Evolutionary conservation across 2,329 filamentous ascomycete genomes (phyloP).

Genomic region (Trichoderma breve): DNA sequence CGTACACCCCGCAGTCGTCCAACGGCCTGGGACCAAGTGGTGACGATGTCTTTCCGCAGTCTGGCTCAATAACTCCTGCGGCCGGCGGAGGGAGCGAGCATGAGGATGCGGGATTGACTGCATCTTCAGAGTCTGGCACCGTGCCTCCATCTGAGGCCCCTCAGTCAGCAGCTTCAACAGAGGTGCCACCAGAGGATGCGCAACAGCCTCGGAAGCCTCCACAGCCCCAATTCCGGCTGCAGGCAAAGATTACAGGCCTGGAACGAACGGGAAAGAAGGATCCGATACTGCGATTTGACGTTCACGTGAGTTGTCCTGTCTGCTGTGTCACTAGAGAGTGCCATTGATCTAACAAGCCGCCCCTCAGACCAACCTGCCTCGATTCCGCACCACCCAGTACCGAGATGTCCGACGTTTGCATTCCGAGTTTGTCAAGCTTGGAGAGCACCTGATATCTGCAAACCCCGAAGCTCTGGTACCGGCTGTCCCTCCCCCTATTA

Average conservation of each 20-base stretch:
- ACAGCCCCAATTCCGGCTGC: constrained; percentile 75
- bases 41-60: constrained; percentile 44
- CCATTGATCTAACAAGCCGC: background rate
- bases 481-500: constrained; percentile 89
- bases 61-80: constrained; percentile 46
- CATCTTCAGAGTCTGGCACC: constrained; percentile 21
- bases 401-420: constrained; percentile 94
- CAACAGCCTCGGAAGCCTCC: constrained; percentile 56
- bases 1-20: constrained; percentile 42
- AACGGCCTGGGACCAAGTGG: constrained; percentile 43
- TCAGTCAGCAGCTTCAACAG: constrained; percentile 24
- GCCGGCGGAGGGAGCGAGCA: constrained; percentile 44
- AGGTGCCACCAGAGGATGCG: constrained; percentile 33
- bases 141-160: constrained; percentile 29
- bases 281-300: constrained; percentile 89
- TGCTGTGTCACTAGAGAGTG: background rate
- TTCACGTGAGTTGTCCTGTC: constrained; percentile 65
- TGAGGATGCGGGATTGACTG: constrained; percentile 32
- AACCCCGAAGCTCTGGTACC: constrained; percentile 95
- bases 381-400: constrained; percentile 96
- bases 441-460: constrained; percentile 92
- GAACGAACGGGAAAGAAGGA: constrained; percentile 95
- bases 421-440: constrained; percentile 94
- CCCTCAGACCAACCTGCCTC: constrained; percentile 89
- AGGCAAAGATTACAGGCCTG: constrained; percentile 90